Evolutionary conservation across 1,284 basidiomycete species (phyloP).

Genomic region (Cyathus olla): DNA sequence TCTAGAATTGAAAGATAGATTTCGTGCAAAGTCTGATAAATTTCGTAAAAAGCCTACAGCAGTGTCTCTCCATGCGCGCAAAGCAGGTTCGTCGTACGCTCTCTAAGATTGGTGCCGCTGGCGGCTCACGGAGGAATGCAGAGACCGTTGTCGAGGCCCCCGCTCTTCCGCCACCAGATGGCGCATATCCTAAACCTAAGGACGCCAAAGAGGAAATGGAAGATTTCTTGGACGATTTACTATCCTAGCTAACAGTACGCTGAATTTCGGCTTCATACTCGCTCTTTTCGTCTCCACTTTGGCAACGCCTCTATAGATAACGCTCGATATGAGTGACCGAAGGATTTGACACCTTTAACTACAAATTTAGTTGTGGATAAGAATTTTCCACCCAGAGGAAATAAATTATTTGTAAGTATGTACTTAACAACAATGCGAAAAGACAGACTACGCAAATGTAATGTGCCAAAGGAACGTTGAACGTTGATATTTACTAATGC

Average conservation of each 20-base stretch:
- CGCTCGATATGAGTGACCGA: no score
- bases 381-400: no score
- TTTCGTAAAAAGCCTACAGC: conserved; percentile 52
- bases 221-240: conserved; percentile 78
- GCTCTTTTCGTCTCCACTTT: no score
- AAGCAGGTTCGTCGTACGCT: conserved; percentile 28
- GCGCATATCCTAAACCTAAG: conserved; percentile 44
- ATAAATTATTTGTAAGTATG: no score
- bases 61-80: conserved; percentile 36
- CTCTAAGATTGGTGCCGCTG: not conserved
- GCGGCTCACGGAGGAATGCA: not conserved
- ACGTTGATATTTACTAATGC: no score
- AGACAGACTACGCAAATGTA: no score
- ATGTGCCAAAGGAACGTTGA: no score
- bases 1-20: conserved; percentile 75
- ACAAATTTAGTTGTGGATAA: no score
- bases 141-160: conserved; percentile 58
- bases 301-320: no score
- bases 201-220: conserved; percentile 72
- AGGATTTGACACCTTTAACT: no score
- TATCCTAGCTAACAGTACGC: conserved; percentile 32
- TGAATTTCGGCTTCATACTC: no score
- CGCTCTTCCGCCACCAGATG: conserved; percentile 57
- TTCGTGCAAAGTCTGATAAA: conserved; percentile 68
- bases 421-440: no score